Base-by-base conservation (phyloP, 345 rosid species). In the Lepidium sativum region DNA sequence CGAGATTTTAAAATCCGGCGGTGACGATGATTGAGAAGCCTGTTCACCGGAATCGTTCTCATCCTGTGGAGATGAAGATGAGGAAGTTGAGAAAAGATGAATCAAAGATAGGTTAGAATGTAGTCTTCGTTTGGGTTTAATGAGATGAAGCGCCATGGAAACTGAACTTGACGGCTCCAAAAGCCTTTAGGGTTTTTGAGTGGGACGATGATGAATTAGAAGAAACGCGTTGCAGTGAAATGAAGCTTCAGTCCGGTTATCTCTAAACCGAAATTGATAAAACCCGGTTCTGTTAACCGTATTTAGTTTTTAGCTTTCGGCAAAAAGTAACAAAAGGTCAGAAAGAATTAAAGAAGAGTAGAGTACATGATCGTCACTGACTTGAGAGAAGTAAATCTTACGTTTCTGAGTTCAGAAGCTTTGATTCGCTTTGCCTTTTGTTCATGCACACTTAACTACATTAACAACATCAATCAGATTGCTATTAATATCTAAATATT, bases 61-160 rank as follows among this genome's bases (percentile, higher is more conserved):
- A 12, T 65, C 45, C 63, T 38, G 68, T 4, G 72, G 72, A 65
- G 77, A 43, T n/a, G 82, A 80, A n/a, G n/a, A n/a, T n/a, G n/a
- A n/a, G n/a, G n/a, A n/a, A 15, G 86, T 67, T 8, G 91, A 86
- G 77, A 84, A 78, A 2, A 78, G 76, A 47, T 78, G 82, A 54
- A 77, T 23, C 38, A 82, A 77, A 56, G 81, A 75, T 17, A 81
- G 81, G 53, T 59, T 80, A 2, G 74, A 14, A 32, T 73, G 75
- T 55, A 78, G 54, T 42, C 79, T 63, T 20, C 40, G 79, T 43
- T 74, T 84, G 23, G 76, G 71, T 66, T 77, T 78, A 27, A 73
- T 39, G 50, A 82, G 75, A 47, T 73, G 75, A 37, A 86, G 73
- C 50, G 87, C 87, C 87, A 82, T 80, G 34, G 51, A 25, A 37